Conservation (phyloP, 805 yeast species). For the Yamadazyma phyllophila region DNA sequence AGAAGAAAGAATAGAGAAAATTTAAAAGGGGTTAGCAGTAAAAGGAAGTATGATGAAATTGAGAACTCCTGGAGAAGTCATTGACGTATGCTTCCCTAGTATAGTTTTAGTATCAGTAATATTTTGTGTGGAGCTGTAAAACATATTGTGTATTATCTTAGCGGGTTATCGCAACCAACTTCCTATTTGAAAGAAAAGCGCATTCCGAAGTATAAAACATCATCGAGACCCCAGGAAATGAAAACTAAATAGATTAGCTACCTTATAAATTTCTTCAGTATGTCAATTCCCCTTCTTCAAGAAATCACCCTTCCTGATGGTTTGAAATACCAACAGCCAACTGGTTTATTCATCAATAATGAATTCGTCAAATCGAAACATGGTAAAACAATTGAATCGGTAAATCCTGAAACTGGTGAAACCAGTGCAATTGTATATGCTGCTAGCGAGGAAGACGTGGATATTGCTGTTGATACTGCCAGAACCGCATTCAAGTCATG, state of each 20-base stretch:
- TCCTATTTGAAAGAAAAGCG: conserved; percentile 1
- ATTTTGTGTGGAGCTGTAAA: neutral
- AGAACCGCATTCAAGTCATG: conserved; percentile 41
- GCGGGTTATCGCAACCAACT: conserved; percentile 1
- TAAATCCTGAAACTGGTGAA: conserved; percentile 44
- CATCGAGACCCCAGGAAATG: neutral
- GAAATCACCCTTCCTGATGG: conserved; percentile 51
- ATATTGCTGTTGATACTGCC: conserved; percentile 40
- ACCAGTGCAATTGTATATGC: conserved; percentile 41
- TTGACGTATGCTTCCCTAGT: neutral
- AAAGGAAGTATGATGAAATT: conserved; percentile 54
- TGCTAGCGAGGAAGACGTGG: conserved; percentile 43
- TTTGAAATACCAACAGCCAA: conserved; percentile 48
- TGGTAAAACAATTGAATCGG: conserved; percentile 38
- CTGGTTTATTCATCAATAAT: conserved; percentile 56
- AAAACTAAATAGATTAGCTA: neutral
- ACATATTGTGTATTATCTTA: neutral
- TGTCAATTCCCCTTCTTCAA: conserved; percentile 18
- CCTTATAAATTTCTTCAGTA: neutral
- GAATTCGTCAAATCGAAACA: conserved; percentile 38
- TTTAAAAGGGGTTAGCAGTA: conserved; percentile 45
- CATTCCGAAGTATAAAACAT: neutral
- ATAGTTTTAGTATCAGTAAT: neutral
- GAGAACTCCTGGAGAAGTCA: conserved; percentile 24
- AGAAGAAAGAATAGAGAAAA: conserved; percentile 92